Conservation (phyloP, 345 rosid species). For the Gossypium longicalyx region DNA sequence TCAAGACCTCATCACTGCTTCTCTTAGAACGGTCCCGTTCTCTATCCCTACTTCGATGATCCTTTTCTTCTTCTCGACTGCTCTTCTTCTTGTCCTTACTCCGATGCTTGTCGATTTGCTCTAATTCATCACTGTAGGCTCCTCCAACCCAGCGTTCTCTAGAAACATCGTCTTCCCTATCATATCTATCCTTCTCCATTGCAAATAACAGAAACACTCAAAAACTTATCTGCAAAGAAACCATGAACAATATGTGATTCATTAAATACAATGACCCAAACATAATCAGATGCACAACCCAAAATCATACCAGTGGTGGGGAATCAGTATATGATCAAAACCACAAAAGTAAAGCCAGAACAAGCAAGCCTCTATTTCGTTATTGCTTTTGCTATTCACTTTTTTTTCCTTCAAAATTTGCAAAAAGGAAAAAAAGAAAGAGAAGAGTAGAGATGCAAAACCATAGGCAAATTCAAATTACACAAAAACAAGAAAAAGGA, state of each 20-base stretch:
- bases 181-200: constrained; percentile 14
- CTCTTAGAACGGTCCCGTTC: constrained; percentile 26
- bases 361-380: not conserved
- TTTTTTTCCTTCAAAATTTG: not conserved
- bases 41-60: constrained; percentile 37
- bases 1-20: constrained; percentile 4
- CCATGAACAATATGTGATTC: not conserved
- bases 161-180: not conserved
- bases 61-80: constrained; percentile 32
- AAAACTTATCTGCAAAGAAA: not conserved
- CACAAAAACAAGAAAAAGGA: not conserved
- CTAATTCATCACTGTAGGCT: constrained; percentile 25
- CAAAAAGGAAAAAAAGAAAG: no score
- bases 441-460: not conserved
- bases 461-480: not conserved
- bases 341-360: not conserved
- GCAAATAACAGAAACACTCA: not conserved
- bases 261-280: not conserved
- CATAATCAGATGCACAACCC: not conserved
- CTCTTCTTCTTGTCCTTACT: constrained; percentile 36
- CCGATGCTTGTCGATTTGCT: constrained; percentile 25
- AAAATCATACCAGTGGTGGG: not conserved
- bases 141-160: constrained; percentile 30
- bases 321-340: not conserved
- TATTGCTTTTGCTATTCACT: not conserved